Evolutionary conservation across 805 yeast species (phyloP), one percentile per base, ranked within the genome.

Genomic region (Saccharomyces mikatae): DNA sequence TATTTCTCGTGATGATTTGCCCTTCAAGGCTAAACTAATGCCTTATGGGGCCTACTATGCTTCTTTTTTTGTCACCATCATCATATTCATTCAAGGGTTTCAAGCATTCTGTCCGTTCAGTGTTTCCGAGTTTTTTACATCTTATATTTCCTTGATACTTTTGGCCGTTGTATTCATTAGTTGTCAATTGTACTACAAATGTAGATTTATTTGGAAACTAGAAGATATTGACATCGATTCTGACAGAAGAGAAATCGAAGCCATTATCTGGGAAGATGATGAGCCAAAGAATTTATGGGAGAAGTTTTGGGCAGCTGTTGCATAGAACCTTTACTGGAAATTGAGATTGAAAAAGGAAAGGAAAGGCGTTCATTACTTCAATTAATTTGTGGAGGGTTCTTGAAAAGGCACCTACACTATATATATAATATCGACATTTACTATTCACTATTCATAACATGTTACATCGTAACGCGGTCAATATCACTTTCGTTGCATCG

Each of bases 1-100:
- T 55, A 82, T 84, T 56, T 74, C 82, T 31, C 74, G 92, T 63
- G 81, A 82, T 60, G 72, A 76, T 14, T 74, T 87, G 60, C 91
- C 92, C 3, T 87, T 77, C 73, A 83, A 82, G 64, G 89, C 90
- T 13, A 71, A 67, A 50, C 74, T 77, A 50, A 83, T 82, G 81
- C 91, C 92, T 2, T 79, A 66, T 61, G 75, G 75, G 58, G 85
- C 89, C 2, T 82, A 80, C 69, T 82, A 84, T 60, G 80, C 88
- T 4, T 69, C 80, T 13, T 69, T 76, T 54, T 72, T 77, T 55
- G 74, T 83, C 47, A 71, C 77, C n/a, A 63, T 83, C 30, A 77
- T 87, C 62, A 76, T 78, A 8, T 80, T 86, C 60, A 75, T 87
- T 53, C 91, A 87, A 71, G 94, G 94, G 54, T 86, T 77, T 69